Evolutionary conservation across 1,284 basidiomycete species (phyloP).

Genomic region (Tetrapyrgos nigripes): DNA sequence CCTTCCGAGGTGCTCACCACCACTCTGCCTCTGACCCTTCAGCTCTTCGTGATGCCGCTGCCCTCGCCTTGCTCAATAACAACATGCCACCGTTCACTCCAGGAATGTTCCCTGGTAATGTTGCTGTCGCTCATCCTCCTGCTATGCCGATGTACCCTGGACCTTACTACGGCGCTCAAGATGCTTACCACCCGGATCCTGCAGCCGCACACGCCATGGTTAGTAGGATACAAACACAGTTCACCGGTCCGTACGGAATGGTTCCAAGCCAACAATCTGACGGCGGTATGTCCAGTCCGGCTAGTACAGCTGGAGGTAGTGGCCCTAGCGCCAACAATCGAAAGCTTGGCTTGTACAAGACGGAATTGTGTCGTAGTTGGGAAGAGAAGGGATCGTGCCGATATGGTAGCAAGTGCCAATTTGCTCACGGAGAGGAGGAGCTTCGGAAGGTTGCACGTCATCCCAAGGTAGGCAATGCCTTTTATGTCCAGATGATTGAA

Average conservation of each 20-base stretch:
- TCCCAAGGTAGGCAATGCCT: slow-evolving; percentile 69
- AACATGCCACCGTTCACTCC: slow-evolving; percentile 60
- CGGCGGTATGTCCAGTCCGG: slow-evolving; percentile 45
- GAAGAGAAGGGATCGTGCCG: slow-evolving; percentile 91
- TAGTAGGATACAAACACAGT: slow-evolving; percentile 61
- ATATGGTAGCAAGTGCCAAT: slow-evolving; percentile 88
- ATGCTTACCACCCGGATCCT: slow-evolving; percentile 61
- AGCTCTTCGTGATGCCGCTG: slow-evolving; percentile 67
- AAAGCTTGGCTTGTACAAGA: slow-evolving; percentile 90
- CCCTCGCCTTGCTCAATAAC: slow-evolving; percentile 63
- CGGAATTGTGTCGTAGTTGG: slow-evolving; percentile 91
- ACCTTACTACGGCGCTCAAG: slow-evolving; percentile 71
- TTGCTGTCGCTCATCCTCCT: slow-evolving; percentile 51
- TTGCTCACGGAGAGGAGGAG: slow-evolving; percentile 90
- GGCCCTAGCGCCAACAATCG: slow-evolving; percentile 89
- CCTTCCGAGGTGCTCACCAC: slow-evolving; percentile 72
- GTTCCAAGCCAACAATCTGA: slow-evolving; percentile 45
- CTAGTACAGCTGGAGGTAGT: slow-evolving; percentile 40
- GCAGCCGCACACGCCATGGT: slow-evolving; percentile 63
- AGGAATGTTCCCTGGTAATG: slow-evolving; percentile 55
- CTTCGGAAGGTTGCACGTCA: slow-evolving; percentile 82
- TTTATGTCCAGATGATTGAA: slow-evolving; percentile 12
- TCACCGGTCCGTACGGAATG: slow-evolving; percentile 61
- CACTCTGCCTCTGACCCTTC: slow-evolving; percentile 83
- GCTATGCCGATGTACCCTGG: slow-evolving; percentile 66